Evolutionary conservation across 2,329 filamentous ascomycete genomes (phyloP), one percentile per base, ranked within the genome.

Genomic region (Aspergillus sp.): DNA sequence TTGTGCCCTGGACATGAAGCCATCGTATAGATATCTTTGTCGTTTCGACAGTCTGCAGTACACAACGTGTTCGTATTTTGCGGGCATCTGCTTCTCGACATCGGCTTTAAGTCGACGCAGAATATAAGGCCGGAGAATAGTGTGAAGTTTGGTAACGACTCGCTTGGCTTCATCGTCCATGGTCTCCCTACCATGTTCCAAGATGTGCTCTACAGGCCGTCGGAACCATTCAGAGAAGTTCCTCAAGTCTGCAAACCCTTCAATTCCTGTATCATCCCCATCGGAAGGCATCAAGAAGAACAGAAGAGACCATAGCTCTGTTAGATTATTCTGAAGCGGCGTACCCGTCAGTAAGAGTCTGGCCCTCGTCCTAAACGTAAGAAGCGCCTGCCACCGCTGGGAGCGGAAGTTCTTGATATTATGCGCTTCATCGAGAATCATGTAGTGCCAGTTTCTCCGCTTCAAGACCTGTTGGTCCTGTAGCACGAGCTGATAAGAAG

Each of bases 371-470:
- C 94, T 91, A 71, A 98, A 94, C 0, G 87, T 93, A 19, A 98
- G 80, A 51, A 98, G 78, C 0, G 90, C 91, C 65, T 97, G 93
- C 90, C 93, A 98, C 51, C 91, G 78, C 65, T 96, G 90, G 2
- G 91, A 96, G 60, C 95, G 90, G 75, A 97, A 98, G 67, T 98
- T 98, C 62, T 98, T 97, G 76, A 98, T 98, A 69, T 98, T 97
- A 72, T 98, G 93, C 0, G 94, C 93, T 70, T 98, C 93, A 56
- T 98, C 93, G 1, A 98, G 79, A 51, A 98, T 90, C 80, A 98
- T 89, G 67, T 97, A 98, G 62, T 97, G 90, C 94, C 94, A 98
- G 42, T 82, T 81, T 30, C 91, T 82, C 49, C 90, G 83, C 63
- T 95, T 93, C 71, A 98, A 94, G 1, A 95, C 89, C 55, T 91